Percentiles rank a stretch among this genome's conserved stretches.
Evolutionary conservation across 164 flowering plant genomes (phyloP).

Genomic region (Vitis cinerea): DNA sequence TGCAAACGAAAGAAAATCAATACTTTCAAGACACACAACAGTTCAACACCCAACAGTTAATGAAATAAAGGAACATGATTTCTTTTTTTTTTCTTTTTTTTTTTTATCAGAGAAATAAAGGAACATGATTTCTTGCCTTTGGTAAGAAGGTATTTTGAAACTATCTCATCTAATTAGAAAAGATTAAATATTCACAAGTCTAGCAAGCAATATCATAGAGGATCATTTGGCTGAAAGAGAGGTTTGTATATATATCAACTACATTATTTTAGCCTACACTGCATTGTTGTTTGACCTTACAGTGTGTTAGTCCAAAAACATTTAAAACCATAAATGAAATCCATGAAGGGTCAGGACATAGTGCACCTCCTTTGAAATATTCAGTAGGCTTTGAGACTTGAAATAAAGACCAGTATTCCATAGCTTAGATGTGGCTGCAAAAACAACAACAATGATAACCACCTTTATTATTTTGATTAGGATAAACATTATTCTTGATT

Average conservation of each 20-base stretch:
- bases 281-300: neutral
- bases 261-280: too few relatives aligned
- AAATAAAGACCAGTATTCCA: constrained; percentile 70
- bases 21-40: neutral
- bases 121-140: too few relatives aligned
- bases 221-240: too few relatives aligned
- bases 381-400: constrained; percentile 32
- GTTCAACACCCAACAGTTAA: neutral
- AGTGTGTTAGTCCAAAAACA: neutral
- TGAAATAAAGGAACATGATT: too few relatives aligned
- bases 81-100: too few relatives aligned
- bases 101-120: too few relatives aligned
- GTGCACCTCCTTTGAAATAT: constrained; percentile 61
- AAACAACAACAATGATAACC: constrained; percentile 6
- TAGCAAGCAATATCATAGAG: too few relatives aligned
- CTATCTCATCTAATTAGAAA: too few relatives aligned
- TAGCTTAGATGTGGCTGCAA: constrained; percentile 65
- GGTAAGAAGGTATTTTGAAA: too few relatives aligned
- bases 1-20: neutral
- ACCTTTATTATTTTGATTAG: neutral
- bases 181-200: too few relatives aligned
- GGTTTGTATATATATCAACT: too few relatives aligned
- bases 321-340: neutral
- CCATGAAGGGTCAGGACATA: constrained; percentile 1
- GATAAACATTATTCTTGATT: too few relatives aligned